Evolutionary conservation across 2,329 filamentous ascomycete genomes (phyloP).

Genomic region (Stromatinia cepivora): DNA sequence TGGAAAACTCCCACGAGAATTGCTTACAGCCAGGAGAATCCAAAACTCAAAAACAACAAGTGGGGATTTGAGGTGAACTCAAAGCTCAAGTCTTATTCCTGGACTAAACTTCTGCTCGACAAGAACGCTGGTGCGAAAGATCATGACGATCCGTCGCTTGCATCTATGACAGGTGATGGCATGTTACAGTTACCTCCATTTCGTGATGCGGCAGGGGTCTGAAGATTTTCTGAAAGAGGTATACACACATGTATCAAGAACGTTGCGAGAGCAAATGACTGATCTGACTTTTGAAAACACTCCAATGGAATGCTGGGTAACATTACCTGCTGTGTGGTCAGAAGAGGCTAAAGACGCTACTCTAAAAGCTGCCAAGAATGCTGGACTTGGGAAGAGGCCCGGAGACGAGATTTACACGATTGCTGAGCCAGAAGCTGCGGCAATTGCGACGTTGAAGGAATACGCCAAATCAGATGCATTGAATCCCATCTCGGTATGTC

Average conservation of each 20-base stretch:
- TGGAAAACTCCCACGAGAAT: slow-evolving; percentile 33
- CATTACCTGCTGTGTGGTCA: slow-evolving; percentile 36
- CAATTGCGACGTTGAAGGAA: slow-evolving; percentile 31
- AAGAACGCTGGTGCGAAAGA: slow-evolving; percentile 26
- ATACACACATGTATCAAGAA: slow-evolving; percentile 26
- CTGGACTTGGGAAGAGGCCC: slow-evolving; percentile 29
- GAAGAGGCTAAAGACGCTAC: slow-evolving; percentile 35
- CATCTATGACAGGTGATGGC: slow-evolving; percentile 7
- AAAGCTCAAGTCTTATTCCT: slow-evolving; percentile 33
- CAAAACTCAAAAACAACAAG: slow-evolving; percentile 23
- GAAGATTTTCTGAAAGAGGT: slow-evolving; percentile 33
- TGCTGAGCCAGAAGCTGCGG: slow-evolving; percentile 37
- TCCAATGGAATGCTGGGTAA: slow-evolving; percentile 34
- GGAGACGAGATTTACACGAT: slow-evolving; percentile 33
- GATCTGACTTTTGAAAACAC: slow-evolving; percentile 26
- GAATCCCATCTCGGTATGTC: slow-evolving; percentile 27
- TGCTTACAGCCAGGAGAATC: slow-evolving; percentile 31
- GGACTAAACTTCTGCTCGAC: slow-evolving; percentile 37
- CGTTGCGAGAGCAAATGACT: slow-evolving; percentile 23
- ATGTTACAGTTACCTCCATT: slow-evolving; percentile 29
- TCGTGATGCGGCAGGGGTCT: slow-evolving; percentile 29
- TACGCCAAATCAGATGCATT: slow-evolving; percentile 16
- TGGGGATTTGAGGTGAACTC: slow-evolving; percentile 35
- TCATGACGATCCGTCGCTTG: slow-evolving; percentile 30
- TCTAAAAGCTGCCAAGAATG: slow-evolving; percentile 31